Base-by-base conservation (phyloP, 2,329 filamentous ascomycete genomes). In the Pseudonectria foliicola region DNA sequence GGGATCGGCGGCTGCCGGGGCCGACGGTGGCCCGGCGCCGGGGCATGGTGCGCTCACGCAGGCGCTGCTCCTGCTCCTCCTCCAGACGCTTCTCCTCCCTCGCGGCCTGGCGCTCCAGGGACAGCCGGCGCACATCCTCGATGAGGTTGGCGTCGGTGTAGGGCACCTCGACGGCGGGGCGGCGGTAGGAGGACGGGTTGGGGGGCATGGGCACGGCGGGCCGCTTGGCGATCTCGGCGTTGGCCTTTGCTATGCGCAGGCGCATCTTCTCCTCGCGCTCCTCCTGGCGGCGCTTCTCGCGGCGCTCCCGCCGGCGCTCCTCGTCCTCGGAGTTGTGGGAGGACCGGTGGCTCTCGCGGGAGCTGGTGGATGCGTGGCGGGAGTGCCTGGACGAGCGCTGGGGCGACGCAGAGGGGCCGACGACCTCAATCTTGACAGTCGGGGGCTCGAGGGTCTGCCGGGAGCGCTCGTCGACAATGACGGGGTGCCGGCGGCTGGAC, bases 171-270 rank as follows among this genome's bases (percentile, higher is more conserved):
- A 55, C 46, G 21, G 39, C 44, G 14, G 43, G 40, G 26, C 45
- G 44, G 41, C 44, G 35, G 43, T 46, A 44, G 25, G 53, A 46
- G 15, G 52, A 38, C 26, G 49, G 46, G 4, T 43, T 21, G 7
- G 53, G 43, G 5, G 52, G 44, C 8, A 49, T 43, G 27, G 57
- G 57, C 11, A 60, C 54, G 6, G 54, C 40, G 13, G 55, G 50
- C 8, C 67, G 63, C 39, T 46, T 55, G 37, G 59, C 53, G 34
- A 70, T 70, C 37, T 60, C 58, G 23, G 57, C 56, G 34, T 70
- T 70, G 35, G 63, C 62, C 36, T 55, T 55, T 7, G 55, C 56
- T 35, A 70, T 67, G 44, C 59, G 57, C 7, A 48, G 42, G 21
- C 51, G 51, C 3, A 59, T 44, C 23, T 39, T 45, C 16, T 44